Evolutionary conservation across 1,284 basidiomycete genomes (phyloP), one percentile per base, ranked within the genome.

Genomic region (Leccinum griseonigrum): DNA sequence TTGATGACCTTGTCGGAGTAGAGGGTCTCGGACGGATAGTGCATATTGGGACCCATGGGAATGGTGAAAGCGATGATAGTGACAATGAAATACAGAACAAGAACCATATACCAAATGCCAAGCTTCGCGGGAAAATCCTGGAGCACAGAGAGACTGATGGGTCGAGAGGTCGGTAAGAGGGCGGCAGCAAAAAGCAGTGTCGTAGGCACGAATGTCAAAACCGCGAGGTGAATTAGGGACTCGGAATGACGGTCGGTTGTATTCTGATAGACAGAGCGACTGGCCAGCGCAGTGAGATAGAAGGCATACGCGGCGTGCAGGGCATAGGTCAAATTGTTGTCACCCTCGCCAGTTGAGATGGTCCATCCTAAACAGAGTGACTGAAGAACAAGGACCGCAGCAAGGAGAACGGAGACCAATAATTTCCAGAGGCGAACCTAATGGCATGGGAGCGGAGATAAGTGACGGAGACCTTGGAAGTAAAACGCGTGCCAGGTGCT

Each of bases 1-100:
- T 80, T 75, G 28, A 90, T 77, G 0, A 78, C 85, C 73, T 92
- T 92, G 57, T 88, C 79, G 0, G 88, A 85, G 71, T 95, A 95
- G 46, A 95, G 87, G 14, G 78, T 78, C 54, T 84, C 80, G 7
- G 86, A 79, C 0, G 90, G 89, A 67, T 86, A 91, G 70, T 92
- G 85, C 29, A 94, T 77, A 3, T 81, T 75, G 0, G 94, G 94
- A 0, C 92, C 92, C 43, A 84, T 80, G 2, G 87, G 88, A 3
- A 86, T 88, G 1, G 82, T 85, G 54, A 84, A 78, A 8, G 83
- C 78, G 32, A 90, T 66, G 31, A 81, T 52, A n/a, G 72, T 66
- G 38, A 56, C 48, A 5, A 67, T 14, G 48, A 61, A 70, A 53
- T 75, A 74, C 69, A 56, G 74, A 64, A 53, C 71, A 64, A 68